These are phyloP conservation scores for Westerdykella ornata DNA, from an alignment of 2,329 filamentous ascomycete species.

Conservation along the genomic window DNA sequence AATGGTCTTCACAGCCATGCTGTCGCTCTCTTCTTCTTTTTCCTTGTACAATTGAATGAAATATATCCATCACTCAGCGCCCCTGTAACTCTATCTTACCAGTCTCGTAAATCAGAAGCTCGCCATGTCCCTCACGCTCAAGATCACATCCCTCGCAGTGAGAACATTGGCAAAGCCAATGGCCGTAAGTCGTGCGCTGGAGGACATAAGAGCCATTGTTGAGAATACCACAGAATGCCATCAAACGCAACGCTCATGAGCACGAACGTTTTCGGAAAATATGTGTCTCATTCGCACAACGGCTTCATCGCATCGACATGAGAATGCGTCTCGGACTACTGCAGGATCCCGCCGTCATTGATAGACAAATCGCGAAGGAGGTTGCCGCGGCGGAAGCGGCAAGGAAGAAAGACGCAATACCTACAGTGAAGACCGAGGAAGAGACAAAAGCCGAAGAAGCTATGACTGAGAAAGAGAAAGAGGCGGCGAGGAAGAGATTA, in stretches of 20 bases:
- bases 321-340: conserved; percentile 59
- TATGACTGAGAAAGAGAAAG: conserved; percentile 43
- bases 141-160: conserved; percentile 58
- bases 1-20: too few species aligned
- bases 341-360: conserved; percentile 53
- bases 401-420: conserved; percentile 45
- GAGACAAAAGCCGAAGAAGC: conserved; percentile 52
- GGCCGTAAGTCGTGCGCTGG: conserved; percentile 45
- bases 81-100: too few species aligned
- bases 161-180: conserved; percentile 63
- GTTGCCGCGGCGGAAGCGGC: conserved; percentile 51
- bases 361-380: conserved; percentile 48
- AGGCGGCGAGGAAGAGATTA: conserved; percentile 42
- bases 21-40: too few species aligned
- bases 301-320: conserved; percentile 61
- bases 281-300: conserved; percentile 58
- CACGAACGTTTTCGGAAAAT: conserved; percentile 59
- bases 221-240: conserved; percentile 49
- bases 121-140: conserved; percentile 58
- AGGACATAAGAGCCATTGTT: not conserved
- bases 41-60: too few species aligned
- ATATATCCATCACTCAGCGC: too few species aligned
- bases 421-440: conserved; percentile 57
- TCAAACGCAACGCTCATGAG: conserved; percentile 62
- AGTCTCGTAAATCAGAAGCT: conserved; percentile 6